Percentiles rank a stretch among this genome's conserved stretches.
Conservation (phyloP, 1,284 basidiomycete genomes). For the Neonothopanus nambi region DNA sequence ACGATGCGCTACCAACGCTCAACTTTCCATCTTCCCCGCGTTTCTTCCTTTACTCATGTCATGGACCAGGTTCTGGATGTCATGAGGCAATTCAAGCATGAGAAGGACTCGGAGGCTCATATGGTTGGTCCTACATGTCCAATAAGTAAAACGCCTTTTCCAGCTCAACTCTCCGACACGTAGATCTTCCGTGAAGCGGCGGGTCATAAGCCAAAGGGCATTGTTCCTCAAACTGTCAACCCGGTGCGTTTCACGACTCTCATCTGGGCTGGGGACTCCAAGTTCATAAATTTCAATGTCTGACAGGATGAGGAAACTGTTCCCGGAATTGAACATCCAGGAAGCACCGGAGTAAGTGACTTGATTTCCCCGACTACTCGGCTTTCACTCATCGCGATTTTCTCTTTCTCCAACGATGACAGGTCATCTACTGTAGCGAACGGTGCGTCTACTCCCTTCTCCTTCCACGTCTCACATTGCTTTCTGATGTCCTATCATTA, state of each 20-base stretch:
- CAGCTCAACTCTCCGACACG: too few relatives aligned
- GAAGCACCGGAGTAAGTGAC: slow-evolving; percentile 15
- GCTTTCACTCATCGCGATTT: not conserved
- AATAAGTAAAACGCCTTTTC: not conserved
- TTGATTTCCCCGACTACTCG: not conserved
- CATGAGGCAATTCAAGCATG: slow-evolving; percentile 61
- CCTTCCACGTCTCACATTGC: not conserved
- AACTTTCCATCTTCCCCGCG: slow-evolving; percentile 42
- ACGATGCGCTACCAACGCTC: slow-evolving; percentile 21
- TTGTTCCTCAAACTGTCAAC: slow-evolving; percentile 68
- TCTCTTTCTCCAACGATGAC: not conserved
- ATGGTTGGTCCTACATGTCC: slow-evolving; percentile 44
- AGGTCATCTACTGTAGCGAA: slow-evolving; percentile 86
- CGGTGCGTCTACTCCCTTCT: slow-evolving; percentile 22
- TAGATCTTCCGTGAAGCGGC: slow-evolving; percentile 72
- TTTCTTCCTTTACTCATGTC: slow-evolving; percentile 39
- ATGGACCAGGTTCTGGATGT: slow-evolving; percentile 57
- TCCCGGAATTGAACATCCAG: slow-evolving; percentile 78
- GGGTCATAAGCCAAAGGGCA: slow-evolving; percentile 65
- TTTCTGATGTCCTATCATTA: not conserved
- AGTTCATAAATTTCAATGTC: slow-evolving; percentile 1
- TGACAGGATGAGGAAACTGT: slow-evolving; percentile 77
- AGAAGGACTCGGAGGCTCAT: slow-evolving; percentile 84
- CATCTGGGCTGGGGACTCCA: slow-evolving; percentile 4
- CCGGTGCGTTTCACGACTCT: slow-evolving; percentile 43